These are phyloP conservation scores for Ophiostoma angusticollis DNA, from an alignment of 2,329 filamentous ascomycete species.

Conservation along the genomic window DNA sequence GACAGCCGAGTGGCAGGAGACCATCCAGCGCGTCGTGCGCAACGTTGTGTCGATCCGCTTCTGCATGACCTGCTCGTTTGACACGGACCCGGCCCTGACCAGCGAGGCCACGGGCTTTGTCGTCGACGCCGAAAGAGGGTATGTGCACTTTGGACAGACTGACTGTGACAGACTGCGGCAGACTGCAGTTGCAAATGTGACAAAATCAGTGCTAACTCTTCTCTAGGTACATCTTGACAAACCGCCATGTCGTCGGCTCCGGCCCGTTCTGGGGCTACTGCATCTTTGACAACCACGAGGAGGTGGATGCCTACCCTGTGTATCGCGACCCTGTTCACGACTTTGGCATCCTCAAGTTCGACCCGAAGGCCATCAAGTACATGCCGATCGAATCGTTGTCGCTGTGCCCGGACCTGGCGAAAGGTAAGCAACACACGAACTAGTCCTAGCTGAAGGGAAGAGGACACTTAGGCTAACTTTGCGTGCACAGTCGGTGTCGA, in stretches of 20 bases:
- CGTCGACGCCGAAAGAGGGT: slow-evolving; percentile 83
- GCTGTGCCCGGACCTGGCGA: slow-evolving; percentile 74
- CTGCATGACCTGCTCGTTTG: slow-evolving; percentile 94
- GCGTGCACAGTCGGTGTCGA: slow-evolving; percentile 62
- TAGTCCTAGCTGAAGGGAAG: no score
- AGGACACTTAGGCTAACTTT: neutral
- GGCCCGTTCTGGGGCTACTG: slow-evolving; percentile 97
- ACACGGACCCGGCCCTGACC: slow-evolving; percentile 86
- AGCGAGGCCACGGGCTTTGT: slow-evolving; percentile 97
- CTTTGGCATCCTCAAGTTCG: slow-evolving; percentile 92
- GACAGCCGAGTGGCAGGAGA: slow-evolving; percentile 64
- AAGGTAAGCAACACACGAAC: slow-evolving; percentile 27
- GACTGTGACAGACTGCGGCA: no score
- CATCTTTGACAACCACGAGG: slow-evolving; percentile 96
- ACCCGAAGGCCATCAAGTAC: slow-evolving; percentile 92
- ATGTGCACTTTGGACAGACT: slow-evolving; percentile 16
- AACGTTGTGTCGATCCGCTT: slow-evolving; percentile 99
- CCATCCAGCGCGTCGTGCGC: slow-evolving; percentile 84
- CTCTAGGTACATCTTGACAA: slow-evolving; percentile 63
- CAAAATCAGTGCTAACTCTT: neutral
- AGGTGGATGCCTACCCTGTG: slow-evolving; percentile 90
- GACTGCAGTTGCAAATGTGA: no score
- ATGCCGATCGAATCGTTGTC: slow-evolving; percentile 76
- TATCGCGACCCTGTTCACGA: slow-evolving; percentile 98
- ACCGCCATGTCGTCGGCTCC: slow-evolving; percentile 84